Base-by-base conservation (phyloP, 768 basidiomycete species). In the Trametes maxima region DNA sequence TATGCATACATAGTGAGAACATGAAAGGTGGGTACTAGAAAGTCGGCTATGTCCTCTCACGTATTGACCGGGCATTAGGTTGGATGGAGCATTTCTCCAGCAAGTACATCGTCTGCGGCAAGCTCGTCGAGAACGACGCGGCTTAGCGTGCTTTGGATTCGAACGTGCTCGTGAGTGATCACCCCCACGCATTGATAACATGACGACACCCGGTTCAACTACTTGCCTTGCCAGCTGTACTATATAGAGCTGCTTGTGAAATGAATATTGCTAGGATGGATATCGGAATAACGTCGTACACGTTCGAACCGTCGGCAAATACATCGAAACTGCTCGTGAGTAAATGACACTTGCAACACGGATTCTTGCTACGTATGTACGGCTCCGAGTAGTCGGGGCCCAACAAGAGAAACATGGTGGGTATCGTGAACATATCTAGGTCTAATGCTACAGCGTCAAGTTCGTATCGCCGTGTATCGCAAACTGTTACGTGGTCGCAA, bases 61-160 rank as follows among this genome's bases (percentile, higher is more conserved):
- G 54, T 40, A 56, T 56, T 56, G 0, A 54, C 7, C 50, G 17
- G 25, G 35, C 50, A 24, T 49, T 68, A 91, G 90, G 92, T 22
- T 98, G 95, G 95, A 89, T 94, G 62, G 92, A 94, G 22, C 95
- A 96, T 72, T 97, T 98, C 75, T 83, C 86, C 42, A 88, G 85
- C 81, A 97, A 96, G 73, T 96, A 97, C 72, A 92, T 94, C 69
- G 75, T 94, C 50, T 94, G 93, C 69, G 95, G 95, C 44, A 88
- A 85, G 69, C 82, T 98, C 24, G 90, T 95, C 54, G 90, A 95
- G 76, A 92, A 91, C 69, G 84, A 85, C 65, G 83, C 68, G 1
- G 60, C 45, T 5, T 69, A 55, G 22, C 8, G 28, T 33, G 8
- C 28, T 33, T 33, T 33, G 8, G 28, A 33, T 33, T 33, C 28